Evolutionary conservation across 1,139 yeast species (phyloP), one percentile per base, ranked within the genome.

Genomic region (Yamadazyma atlantica): DNA sequence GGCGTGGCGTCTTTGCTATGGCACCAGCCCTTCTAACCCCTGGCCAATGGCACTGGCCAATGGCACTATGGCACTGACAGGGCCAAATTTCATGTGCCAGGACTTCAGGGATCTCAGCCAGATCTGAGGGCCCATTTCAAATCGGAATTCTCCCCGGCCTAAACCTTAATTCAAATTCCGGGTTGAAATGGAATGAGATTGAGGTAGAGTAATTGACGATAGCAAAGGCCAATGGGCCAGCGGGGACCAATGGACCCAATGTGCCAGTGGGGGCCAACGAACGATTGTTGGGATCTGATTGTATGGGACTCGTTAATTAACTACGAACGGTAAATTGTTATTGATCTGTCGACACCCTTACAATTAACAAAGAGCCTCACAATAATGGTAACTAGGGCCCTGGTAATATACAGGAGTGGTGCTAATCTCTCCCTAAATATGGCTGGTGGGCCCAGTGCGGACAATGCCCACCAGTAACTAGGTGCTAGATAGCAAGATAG

Each of bases 291-390:
- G 22, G 9, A 19, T 19, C 9, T 9, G 9, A 9, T n/a, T n/a
- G n/a, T n/a, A n/a, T n/a, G n/a, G n/a, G n/a, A 11, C 29, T 26
- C 29, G 29, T 26, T 26, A 26, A 26, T 26, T 26, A 26, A 26
- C 29, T 26, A 26, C 29, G 29, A 26, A 26, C 16, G 10, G 16
- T 26, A 26, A 26, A 26, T 26, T 6, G 29, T 16, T 13, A 26
- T 12, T 12, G 29, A 19, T 19, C 22, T 6, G 6, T 6, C 22
- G 9, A 19, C 9, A 19, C 22, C 22, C 22, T 19, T 6, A 9
- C 22, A 19, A 19, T 19, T 9, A 19, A 19, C 22, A 19, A 19
- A 19, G 22, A 19, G 22, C 22, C 22, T 9, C 22, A 19, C 22
- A 19, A 19, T 19, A 19, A 19, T 9, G 22, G 22, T 19, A 19